Conservation (phyloP, 805 yeast genomes). For the Debaryomyces castellii region DNA sequence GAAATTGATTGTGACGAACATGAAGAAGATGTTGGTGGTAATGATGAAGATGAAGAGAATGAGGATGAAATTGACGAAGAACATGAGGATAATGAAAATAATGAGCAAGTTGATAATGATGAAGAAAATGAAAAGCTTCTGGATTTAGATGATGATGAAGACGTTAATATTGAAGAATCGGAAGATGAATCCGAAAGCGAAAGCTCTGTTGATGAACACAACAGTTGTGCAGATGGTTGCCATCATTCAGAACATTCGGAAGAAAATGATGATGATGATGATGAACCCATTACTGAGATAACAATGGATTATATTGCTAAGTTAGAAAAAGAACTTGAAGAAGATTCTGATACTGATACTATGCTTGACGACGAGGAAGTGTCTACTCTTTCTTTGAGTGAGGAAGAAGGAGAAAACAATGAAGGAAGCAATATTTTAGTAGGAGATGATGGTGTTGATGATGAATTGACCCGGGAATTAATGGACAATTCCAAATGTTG, state of each 20-base stretch:
- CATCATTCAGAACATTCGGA: conserved; percentile 12
- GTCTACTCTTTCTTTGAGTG: conserved; percentile 16
- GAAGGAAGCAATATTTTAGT: neutral
- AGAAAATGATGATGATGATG: conserved; percentile 5
- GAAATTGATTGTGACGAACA: conserved; percentile 34
- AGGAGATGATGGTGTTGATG: conserved; percentile 14
- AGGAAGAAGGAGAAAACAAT: conserved; percentile 5
- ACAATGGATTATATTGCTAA: conserved; percentile 19
- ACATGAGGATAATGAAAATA: conserved; percentile 4
- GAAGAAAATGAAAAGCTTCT: conserved; percentile 10
- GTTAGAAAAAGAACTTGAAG: conserved; percentile 19
- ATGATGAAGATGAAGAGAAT: conserved; percentile 11
- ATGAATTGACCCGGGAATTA: conserved; percentile 34
- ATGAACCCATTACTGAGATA: conserved; percentile 8
- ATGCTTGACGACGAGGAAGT: conserved; percentile 15
- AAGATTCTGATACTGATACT: conserved; percentile 14
- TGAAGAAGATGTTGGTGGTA: conserved; percentile 19
- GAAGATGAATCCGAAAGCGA: conserved; percentile 8
- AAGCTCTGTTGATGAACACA: conserved; percentile 11
- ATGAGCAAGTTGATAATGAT: conserved; percentile 10
- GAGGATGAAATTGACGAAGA: conserved; percentile 10
- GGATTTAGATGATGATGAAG: conserved; percentile 9
- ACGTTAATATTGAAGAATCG: neutral
- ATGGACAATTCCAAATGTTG: conserved; percentile 54
- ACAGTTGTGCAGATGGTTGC: conserved; percentile 10